Evolutionary conservation across 345 rosid species (phyloP), one percentile per base, ranked within the genome.

Genomic region (Erodium maritimum): DNA sequence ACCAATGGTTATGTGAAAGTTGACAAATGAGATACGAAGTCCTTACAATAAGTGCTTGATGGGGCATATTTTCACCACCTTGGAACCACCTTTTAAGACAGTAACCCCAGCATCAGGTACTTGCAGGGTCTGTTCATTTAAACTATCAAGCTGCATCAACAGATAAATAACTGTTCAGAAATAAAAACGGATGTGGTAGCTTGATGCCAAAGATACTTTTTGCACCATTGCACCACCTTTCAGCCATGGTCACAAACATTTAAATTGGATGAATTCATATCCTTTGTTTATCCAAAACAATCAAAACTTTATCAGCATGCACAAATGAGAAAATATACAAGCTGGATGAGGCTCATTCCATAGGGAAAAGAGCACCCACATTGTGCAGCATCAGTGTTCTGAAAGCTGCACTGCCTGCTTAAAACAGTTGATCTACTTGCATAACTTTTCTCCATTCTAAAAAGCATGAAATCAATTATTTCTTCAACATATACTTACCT

Each of bases 131-230:
- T 72, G 75, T 80, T 91, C 96, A 61, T 91, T 88, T 68, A 82
- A 62, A 60, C 66, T 70, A 73, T 91, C 98, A 73, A 91, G 75
- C 96, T 91, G 84, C 86, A 80, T 13, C 19, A 59, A 46, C 45
- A 72, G 29, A 69, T 58, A n/a, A 11, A 51, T 10, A 8, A 51
- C 24, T 45, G 34, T 10, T 1, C 56, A 24, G 24, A 16, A 64
- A 29, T 52, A 3, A 55, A 52, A 57, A 59, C 7, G 53, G 7
- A 17, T 45, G 20, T 23, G 11, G 10, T 42, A 60, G 34, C 19
- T 34, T 21, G 57, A 50, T 50, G 52, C 24, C 48, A 12, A 29
- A 29, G 37, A 29, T 29, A 29, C 37, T 29, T 6, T n/a, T 3
- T 7, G 17, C 48, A 42, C 1, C 54, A 51, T 4, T 19, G 21